Evolutionary conservation across 176 grass and related monocot genomes (phyloP), one percentile per base, ranked within the genome.

Genomic region (Oryza coarctata): DNA sequence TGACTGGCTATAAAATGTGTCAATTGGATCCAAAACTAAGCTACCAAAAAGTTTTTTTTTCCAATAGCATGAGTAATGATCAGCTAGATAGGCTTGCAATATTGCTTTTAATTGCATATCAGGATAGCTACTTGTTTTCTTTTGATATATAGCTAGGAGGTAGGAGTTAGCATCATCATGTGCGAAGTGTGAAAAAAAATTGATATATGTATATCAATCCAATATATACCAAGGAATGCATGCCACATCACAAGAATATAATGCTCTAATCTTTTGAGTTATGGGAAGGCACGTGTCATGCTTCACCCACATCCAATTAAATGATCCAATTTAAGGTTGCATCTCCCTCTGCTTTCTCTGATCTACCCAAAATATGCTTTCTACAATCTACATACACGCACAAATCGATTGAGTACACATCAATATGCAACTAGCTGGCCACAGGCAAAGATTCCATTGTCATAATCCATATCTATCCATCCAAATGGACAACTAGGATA

Each of bases 211-310:
- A 32, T 32, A 11, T 13, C 12, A 50, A 34, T 55, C 13, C 13
- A 28, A 29, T 41, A 28, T 1, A 38, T 0, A 68, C 7, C 40
- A 9, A 63, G 38, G 20, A 12, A 15, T 41, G 40, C 43, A 65
- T 22, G 67, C 79, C 68, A 84, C 75, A 45, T 84, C 86, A 62
- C 28, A 12, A 47, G 64, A 35, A 26, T 1, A 15, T 11, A 47
- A 62, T 10, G 36, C 69, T 68, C 40, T 85, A 77, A 45, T 34
- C 65, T 77, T 82, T 82, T 29, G 67, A 58, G 87, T 82, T 60
- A 77, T 67, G 83, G 66, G 14, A 47, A 73, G 72, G 83, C 78
- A 86, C 23, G 58, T 81, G 83, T 58, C 52, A 52, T 86, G 72
- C 83, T 89, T 86, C 65, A 25, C 11, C 65, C 18, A 40, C 33